A percentile compares a stretch with the other conserved stretches of the same genome.
Conservation (phyloP, 78 protist genomes). For the slime mould (Dictyostelium discoideum) region dicty_2.7 NC_007088.5:5004501-5005000, state of each 20-base stretch:
- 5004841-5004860: background rate
- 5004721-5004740: background rate
- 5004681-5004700: too few species aligned
- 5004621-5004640: background rate
- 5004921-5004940: background rate
- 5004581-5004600: too few species aligned
- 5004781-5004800: constrained; percentile 32
- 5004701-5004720: background rate
- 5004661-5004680: background rate
- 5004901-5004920: constrained; percentile 28
- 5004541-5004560: background rate
- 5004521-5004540: background rate
- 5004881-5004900: background rate
- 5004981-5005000: too few species aligned
- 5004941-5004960: too few species aligned
- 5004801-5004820: constrained; percentile 68
- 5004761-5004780: constrained; percentile 48
- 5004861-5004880: too few species aligned
- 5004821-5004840: background rate
- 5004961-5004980: too few species aligned
- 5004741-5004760: background rate
- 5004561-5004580: too few species aligned
- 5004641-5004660: constrained; percentile 74
- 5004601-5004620: too few species aligned
- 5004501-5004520: constrained; percentile 64